Conservation (phyloP, 495 filamentous ascomycete species). For the Acidomyces sp. region DNA sequence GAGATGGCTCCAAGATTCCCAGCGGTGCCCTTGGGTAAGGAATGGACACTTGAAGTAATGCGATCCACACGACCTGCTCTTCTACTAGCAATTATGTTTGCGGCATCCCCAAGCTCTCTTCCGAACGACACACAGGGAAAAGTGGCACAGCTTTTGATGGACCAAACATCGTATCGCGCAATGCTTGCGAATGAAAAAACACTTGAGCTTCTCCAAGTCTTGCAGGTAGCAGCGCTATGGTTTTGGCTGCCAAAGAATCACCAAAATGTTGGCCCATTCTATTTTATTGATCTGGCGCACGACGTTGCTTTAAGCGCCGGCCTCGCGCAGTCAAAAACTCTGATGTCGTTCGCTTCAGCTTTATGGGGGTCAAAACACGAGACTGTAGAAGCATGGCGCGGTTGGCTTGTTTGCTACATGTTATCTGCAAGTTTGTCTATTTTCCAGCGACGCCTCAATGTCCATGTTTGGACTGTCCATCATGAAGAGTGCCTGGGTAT, state of each 20-base stretch:
- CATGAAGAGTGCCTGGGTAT: slow-evolving; percentile 5
- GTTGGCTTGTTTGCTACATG: slow-evolving; percentile 4
- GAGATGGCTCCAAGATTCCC: slow-evolving; percentile 2
- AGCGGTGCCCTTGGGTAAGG: not conserved
- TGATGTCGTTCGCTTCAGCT: not conserved
- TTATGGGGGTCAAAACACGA: not conserved
- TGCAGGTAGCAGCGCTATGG: slow-evolving; percentile 4
- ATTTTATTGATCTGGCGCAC: slow-evolving; percentile 1
- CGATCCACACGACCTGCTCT: slow-evolving; percentile 2
- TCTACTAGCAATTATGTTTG: slow-evolving; percentile 7
- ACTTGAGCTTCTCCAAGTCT: slow-evolving; percentile 8
- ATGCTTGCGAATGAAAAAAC: slow-evolving; percentile 1
- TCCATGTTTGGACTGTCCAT: not conserved
- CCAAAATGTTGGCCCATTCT: not conserved
- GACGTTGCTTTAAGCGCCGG: slow-evolving; percentile 1
- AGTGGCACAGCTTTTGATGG: slow-evolving; percentile 2
- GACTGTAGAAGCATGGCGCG: slow-evolving; percentile 1
- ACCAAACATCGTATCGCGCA: not conserved
- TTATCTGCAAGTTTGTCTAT: not conserved
- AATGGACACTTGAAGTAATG: not conserved
- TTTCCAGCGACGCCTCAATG: not conserved
- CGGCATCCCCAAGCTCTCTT: not conserved
- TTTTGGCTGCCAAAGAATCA: slow-evolving; percentile 4
- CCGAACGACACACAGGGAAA: not conserved
- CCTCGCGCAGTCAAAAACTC: not conserved